Base-by-base conservation (phyloP, 225 moss, liverwort and hornwort genomes). In the Thuidium tamariscinum region DNA sequence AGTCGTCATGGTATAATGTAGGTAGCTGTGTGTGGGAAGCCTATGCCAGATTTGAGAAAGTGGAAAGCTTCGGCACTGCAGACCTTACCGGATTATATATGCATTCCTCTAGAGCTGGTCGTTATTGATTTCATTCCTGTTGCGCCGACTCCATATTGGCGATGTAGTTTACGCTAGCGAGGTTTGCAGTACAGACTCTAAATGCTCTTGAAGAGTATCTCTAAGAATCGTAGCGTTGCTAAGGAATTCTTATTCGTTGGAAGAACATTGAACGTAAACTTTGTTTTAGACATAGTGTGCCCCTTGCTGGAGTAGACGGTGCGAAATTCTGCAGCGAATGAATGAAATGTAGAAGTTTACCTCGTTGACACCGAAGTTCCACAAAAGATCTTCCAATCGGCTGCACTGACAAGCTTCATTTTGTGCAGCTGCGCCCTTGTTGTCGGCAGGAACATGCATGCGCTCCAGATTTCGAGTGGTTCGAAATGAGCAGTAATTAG, bases 401-500 rank as follows among this genome's bases (percentile, higher is more conserved):
- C 74, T 64, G 39, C 42, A 54, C 79, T 91, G 67, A 91, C 65
- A 52, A 79, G 57, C 69, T 85, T 82, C 74, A 16, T 54, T 87
- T 79, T 79, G 61, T 82, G 85, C 83, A 73, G 41, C 73, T 79
- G 82, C 74, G 44, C 84, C 74, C 36, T 89, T 69, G 10, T 48
- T 56, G 76, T 60, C 19, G 82, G 64, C 72, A 80, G 69, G 63
- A 84, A 64, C 51, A 82, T 75, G 85, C 64, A 79, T 69, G 82
- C 78, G 37, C 81, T 87, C 59, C 74, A 82, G 78, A 54, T 68
- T 61, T 66, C 39, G 44, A 78, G 46, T 67, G 74, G 68, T 74
- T 79, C 84, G 78, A 85, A 82, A 74, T 85, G 85, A 91, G 83
- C 69, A 82, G 77, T 87, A 68, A 67, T 54, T 46, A 27, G 74